phyloP scores from a whole-genome alignment of 2,329 filamentous ascomycete species.

The Neonectria coccinea region DNA sequence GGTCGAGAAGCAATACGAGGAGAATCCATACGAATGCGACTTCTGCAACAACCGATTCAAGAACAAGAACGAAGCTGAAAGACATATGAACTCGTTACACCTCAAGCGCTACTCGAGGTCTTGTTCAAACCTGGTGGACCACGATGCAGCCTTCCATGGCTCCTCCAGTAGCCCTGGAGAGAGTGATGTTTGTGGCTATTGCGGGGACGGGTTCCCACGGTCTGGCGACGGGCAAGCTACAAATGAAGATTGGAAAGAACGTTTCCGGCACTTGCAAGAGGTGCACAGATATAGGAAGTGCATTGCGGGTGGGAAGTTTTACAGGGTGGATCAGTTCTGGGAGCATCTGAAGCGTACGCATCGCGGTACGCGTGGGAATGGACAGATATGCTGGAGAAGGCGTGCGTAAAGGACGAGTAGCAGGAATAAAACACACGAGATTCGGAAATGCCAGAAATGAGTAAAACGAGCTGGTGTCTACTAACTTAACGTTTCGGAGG shows the following conservation, averaged over 20 bases:
- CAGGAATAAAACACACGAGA: too few relatives aligned
- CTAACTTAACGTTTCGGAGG: too few relatives aligned
- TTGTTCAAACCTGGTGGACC: neutral
- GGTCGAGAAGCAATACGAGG: slow-evolving; percentile 88
- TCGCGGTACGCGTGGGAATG: too few relatives aligned
- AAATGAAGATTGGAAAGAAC: too few relatives aligned
- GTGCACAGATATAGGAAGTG: neutral
- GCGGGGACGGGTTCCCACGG: neutral
- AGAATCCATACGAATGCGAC: slow-evolving; percentile 80
- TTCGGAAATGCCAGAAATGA: too few relatives aligned
- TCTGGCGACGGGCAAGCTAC: too few relatives aligned
- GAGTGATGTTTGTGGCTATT: neutral
- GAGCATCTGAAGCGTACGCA: neutral
- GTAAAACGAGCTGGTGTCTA: too few relatives aligned
- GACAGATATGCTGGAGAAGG: too few relatives aligned
- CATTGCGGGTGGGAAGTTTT: neutral
- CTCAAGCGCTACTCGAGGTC: neutral
- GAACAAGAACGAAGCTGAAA: slow-evolving; percentile 97
- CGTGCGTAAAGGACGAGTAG: too few relatives aligned
- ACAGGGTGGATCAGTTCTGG: neutral
- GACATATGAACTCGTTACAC: too few relatives aligned
- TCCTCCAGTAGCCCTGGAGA: neutral
- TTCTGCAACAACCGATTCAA: slow-evolving; percentile 97
- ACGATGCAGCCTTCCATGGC: neutral
- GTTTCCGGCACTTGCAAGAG: neutral